Conservation (phyloP, 1,139 yeast species). For the Lodderomyces beijingensis region DNA sequence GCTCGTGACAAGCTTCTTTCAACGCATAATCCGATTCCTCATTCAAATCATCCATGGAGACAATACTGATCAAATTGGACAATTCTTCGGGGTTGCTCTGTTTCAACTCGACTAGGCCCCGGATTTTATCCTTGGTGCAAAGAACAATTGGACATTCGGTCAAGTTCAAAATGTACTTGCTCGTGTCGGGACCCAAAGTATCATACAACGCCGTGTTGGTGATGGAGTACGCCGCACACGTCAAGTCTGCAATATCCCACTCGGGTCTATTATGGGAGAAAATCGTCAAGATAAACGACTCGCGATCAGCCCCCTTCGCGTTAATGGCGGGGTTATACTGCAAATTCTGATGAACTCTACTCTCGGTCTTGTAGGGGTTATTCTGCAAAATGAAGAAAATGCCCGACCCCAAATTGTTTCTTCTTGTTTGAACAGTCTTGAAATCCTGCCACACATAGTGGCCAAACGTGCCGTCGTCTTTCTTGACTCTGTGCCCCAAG, state of each 20-base stretch:
- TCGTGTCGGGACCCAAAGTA: slow-evolving; percentile 34
- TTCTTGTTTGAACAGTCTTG: slow-evolving; percentile 34
- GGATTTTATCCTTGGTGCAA: slow-evolving; percentile 31
- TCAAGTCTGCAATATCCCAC: slow-evolving; percentile 37
- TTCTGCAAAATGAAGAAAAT: slow-evolving; percentile 48
- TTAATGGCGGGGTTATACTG: slow-evolving; percentile 11
- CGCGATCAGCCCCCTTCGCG: slow-evolving; percentile 14
- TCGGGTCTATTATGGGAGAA: slow-evolving; percentile 35
- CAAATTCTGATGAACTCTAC: slow-evolving; percentile 25
- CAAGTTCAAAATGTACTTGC: slow-evolving; percentile 29
- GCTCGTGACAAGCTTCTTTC: slow-evolving; percentile 19
- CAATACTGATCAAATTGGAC: slow-evolving; percentile 27
- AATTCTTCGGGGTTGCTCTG: slow-evolving; percentile 19
- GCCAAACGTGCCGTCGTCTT: slow-evolving; percentile 40
- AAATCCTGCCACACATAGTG: slow-evolving; percentile 49
- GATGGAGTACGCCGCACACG: slow-evolving; percentile 32
- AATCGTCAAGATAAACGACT: slow-evolving; percentile 30
- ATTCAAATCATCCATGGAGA: slow-evolving; percentile 41
- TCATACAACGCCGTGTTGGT: slow-evolving; percentile 40
- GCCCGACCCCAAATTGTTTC: slow-evolving; percentile 60
- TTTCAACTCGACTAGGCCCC: slow-evolving; percentile 26
- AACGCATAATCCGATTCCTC: slow-evolving; percentile 17
- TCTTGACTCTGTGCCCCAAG: slow-evolving; percentile 47
- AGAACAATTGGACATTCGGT: slow-evolving; percentile 35
- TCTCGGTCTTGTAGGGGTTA: slow-evolving; percentile 31